Evolutionary conservation across 2,329 filamentous ascomycete genomes (phyloP), one percentile per base, ranked within the genome.

Genomic region (Trichophyton rubrum): DNA sequence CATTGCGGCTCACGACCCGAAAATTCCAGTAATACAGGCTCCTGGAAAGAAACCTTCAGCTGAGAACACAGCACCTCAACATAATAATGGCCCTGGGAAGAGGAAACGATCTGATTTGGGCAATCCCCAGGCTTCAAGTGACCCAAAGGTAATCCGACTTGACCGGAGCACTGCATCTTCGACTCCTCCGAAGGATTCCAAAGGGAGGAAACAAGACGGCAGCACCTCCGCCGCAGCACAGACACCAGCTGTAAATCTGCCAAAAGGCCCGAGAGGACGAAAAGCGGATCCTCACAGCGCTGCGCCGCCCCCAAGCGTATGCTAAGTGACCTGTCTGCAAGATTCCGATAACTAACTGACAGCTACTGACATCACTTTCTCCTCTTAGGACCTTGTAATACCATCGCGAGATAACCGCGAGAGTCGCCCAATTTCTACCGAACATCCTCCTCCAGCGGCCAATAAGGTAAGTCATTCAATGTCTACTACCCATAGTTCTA

Each of bases 1-100:
- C 57, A 68, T 77, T 49, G 75, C 74, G 40, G 73, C 72, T 5
- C 76, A 79, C 65, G 73, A 75, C 63, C 75, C 72, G 4, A 74
- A 74, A 59, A 72, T 79, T 13, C 77, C 77, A 3, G 61, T 67
- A 15, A 68, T 76, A 57, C 70, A 72, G 56, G 68, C 71, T 4
- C 66, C 70, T 4, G 66, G 62, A 17, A 66, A 64, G 40, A 59
- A 63, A 2, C 58, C 67, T n/a, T 11, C 61, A 9, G 55, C 63
- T 61, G 63, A 35, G 60, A 64, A 33, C 30, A 60, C 15, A 62
- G 64, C n/a, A 3, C 56, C 56, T 59, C 58, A 49, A 30, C 38
- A 24, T 17, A 20, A 9, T 49, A 20, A 9, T 49, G 17, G 24
- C 5, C 35, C 49, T 55, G 63, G 58, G 53, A 75, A 74, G 63